Evolutionary conservation across 2,329 filamentous ascomycete species (phyloP), one percentile per base, ranked within the genome.

Genomic region (Harringtonia aguacate): DNA sequence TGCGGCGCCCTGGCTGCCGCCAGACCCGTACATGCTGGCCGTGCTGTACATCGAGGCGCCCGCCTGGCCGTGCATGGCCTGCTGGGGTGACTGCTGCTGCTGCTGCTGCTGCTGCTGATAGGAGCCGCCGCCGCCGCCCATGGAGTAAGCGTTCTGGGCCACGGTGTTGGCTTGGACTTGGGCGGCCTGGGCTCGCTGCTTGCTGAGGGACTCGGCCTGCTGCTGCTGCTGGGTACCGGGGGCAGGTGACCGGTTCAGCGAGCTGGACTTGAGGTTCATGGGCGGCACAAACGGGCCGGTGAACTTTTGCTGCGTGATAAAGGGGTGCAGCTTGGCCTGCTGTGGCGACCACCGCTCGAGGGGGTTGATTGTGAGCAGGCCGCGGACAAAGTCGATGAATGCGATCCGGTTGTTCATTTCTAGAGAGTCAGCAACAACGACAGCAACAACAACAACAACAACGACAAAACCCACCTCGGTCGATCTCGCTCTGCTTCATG

Each of bases 401-500:
- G 92, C 89, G 49, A 94, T 79, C 36, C 92, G 84, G 59, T 98
- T 98, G 59, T 92, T 94, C 84, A 98, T 94, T 81, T 98, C 92
- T 98, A 15, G 8, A 4, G 5, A 18, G 40, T 43, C 21, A 42
- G 36, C 28, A 36, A 17, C n/a, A 4, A 10, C 12, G 31, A 31
- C 22, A 24, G 35, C 8, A 10, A 24, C 14, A 30, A 36, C 8
- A 15, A 14, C 5, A 17, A 2, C 15, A 29, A 30, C 9, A 12
- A 9, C 4, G n/a, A 15, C 17, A 22, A 21, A 17, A 14, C 74
- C 58, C 70, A 95, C 92, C 92, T 84, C 92, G 72, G 56, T 98
- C 92, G 52, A 98, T 83, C 65, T 98, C 92, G 54, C 80, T 85
- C 61, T 84, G 88, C 69, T 98, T 98, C 92, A 98, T 98, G 58